Conservation (phyloP, 1,284 basidiomycete species). For the Tilletia caries region DNA sequence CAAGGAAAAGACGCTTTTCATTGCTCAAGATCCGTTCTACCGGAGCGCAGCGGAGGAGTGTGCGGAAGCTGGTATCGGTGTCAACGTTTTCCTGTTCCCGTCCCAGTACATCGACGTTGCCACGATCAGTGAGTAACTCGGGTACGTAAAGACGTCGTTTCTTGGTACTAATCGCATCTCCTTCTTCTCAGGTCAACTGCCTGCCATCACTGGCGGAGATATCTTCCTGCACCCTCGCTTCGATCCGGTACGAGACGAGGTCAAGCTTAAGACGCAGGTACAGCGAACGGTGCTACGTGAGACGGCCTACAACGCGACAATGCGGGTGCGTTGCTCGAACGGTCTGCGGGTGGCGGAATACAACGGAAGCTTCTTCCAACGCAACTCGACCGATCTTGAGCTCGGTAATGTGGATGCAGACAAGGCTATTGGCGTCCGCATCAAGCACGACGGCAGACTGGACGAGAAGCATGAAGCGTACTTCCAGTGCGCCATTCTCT, state of each 20-base stretch:
- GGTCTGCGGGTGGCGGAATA: constrained; percentile 72
- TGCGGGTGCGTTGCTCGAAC: constrained; percentile 80
- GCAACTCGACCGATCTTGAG: constrained; percentile 71
- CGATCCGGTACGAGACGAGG: constrained; percentile 67
- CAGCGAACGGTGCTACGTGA: constrained; percentile 68
- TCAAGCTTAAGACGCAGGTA: constrained; percentile 70
- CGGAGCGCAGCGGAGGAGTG: constrained; percentile 79
- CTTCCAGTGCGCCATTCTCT: constrained; percentile 85
- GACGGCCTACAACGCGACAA: constrained; percentile 75
- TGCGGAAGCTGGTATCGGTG: constrained; percentile 81
- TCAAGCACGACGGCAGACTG: constrained; percentile 66
- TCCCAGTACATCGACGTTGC: constrained; percentile 80
- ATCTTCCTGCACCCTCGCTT: constrained; percentile 90
- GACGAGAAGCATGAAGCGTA: constrained; percentile 74
- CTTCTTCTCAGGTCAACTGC: constrained; percentile 56
- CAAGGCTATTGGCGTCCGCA: constrained; percentile 69
- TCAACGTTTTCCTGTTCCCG: constrained; percentile 84
- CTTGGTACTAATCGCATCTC: constrained; percentile 10
- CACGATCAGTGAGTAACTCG: constrained; percentile 65
- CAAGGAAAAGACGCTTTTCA: constrained; percentile 78
- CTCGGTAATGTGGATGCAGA: constrained; percentile 78
- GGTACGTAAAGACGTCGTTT: neutral
- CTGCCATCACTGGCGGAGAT: constrained; percentile 83
- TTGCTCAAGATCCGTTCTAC: constrained; percentile 74
- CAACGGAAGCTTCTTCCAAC: constrained; percentile 78